Base-by-base conservation (phyloP, 2,329 filamentous ascomycete genomes). In the Plectosphaerella sp. region DNA sequence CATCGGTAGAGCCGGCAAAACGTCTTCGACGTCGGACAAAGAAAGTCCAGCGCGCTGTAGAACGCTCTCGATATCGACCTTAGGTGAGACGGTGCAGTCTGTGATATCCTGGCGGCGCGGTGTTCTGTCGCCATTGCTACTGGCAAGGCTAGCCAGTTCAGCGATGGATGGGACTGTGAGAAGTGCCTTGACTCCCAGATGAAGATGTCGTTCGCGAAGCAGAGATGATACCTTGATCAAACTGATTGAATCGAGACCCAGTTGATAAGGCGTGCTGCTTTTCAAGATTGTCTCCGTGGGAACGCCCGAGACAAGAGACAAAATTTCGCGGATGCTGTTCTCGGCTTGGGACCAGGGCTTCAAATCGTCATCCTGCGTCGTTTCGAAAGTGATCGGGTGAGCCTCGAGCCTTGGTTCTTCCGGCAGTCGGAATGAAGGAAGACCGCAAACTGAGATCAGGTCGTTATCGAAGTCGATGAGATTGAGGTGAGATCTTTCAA, bases 241-340 rank as follows among this genome's bases (percentile, higher is more conserved):
- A 57, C 87, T 93, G 66, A 97, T 96, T 0, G 92, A 97, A 65
- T 97, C 92, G 1, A 97, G 80, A 0, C 92, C 92, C 2, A 97
- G 77, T 57, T 94, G 86, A 66, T 94, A 96, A 12, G 96, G 80
- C 0, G 80, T 89, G 48, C 84, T 80, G 1, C 76, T 72, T 51
- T 76, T 77, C 3, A 71, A 67, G 49, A 96, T 88, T 2, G 82
- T 73, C 0, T 74, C 63, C 16, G 75, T 67, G 0, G 84, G 72
- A 0, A 87, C 68, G 15, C 79, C 80, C 0, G 91, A 88, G 1
- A 92, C 75, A 28, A 75, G 64, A 1, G 77, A 71, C 14, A 87
- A 66, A 0, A 78, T 71, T 2, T 70, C 62, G 2, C 80, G 68
- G 18, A 87, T 73, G 0, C 53, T 59, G 2, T 54, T 55, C 20